Evolutionary conservation across 805 yeast genomes (phyloP).

Genomic region (Zygoascus tannicola): DNA sequence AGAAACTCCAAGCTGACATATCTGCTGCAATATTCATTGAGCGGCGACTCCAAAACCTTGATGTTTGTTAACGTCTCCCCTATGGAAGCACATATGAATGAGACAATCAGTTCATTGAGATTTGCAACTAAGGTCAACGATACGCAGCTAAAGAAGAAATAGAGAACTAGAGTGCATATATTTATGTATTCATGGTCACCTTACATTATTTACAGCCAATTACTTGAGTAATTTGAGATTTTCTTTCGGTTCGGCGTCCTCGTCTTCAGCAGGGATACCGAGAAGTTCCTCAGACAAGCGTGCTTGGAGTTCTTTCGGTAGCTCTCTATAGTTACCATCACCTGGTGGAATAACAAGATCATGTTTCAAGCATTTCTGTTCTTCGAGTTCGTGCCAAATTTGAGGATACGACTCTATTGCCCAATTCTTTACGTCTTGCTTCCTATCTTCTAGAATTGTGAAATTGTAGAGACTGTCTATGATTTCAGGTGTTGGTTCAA

Average conservation of each 20-base stretch:
- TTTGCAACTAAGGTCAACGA: conserved; percentile 59
- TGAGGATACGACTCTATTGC: conserved; percentile 29
- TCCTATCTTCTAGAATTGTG: conserved; percentile 33
- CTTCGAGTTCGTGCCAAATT: conserved; percentile 33
- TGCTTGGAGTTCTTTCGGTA: conserved; percentile 1
- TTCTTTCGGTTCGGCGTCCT: background rate
- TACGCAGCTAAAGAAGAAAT: conserved; percentile 12
- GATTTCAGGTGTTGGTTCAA: conserved; percentile 19
- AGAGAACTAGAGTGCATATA: background rate
- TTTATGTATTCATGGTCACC: background rate
- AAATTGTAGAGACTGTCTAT: conserved; percentile 34
- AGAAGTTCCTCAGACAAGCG: background rate
- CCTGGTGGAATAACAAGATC: conserved; percentile 2
- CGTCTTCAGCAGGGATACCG: background rate
- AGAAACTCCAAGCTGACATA: conserved; percentile 72
- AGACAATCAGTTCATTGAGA: conserved; percentile 74
- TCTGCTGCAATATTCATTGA: conserved; percentile 70
- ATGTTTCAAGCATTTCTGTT: conserved; percentile 24
- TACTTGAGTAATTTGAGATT: conserved; percentile 1
- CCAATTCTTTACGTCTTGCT: conserved; percentile 32
- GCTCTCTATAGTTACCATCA: conserved; percentile 3
- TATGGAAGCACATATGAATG: conserved; percentile 48
- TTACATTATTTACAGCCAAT: background rate
- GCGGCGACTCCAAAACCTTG: conserved; percentile 79
- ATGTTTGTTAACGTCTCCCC: conserved; percentile 92